These are phyloP conservation scores for Fulvia fulva DNA, from an alignment of 2,329 filamentous ascomycete genomes.

Conservation along the genomic window DNA sequence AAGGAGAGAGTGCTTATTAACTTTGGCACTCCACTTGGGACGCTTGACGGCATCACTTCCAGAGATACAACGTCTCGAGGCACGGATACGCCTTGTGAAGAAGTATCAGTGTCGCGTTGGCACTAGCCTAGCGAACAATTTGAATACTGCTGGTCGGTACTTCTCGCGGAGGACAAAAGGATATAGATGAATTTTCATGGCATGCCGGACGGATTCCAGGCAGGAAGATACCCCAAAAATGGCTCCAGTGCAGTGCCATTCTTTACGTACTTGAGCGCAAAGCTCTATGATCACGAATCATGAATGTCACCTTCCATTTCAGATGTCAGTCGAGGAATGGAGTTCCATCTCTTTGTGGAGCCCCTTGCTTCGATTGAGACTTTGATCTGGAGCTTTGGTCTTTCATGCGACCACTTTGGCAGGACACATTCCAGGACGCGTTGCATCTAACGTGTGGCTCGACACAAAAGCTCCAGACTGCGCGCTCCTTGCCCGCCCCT, in stretches of 20 bases:
- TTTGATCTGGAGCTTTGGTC: neutral
- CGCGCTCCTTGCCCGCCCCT: constrained; percentile 3
- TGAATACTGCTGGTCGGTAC: neutral
- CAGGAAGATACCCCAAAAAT: constrained; percentile 11
- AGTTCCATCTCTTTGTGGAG: neutral
- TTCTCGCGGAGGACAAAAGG: neutral
- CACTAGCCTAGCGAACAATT: neutral
- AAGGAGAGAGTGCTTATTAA: neutral
- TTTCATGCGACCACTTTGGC: constrained; percentile 5
- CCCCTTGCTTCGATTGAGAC: constrained; percentile 1
- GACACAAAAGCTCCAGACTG: neutral
- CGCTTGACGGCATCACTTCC: neutral
- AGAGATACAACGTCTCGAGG: neutral
- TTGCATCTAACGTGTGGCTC: neutral
- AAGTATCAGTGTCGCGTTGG: neutral
- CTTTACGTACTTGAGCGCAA: neutral
- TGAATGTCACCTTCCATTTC: no score
- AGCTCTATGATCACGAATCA: no score
- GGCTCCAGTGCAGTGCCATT: constrained; percentile 7
- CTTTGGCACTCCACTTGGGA: neutral
- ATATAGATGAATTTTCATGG: neutral
- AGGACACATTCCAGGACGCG: constrained; percentile 4
- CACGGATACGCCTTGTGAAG: neutral
- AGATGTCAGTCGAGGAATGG: no score
- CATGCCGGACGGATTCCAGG: neutral